Evolutionary conservation across 257 asterid species (phyloP), one percentile per base, ranked within the genome.

Genomic region (Coffea eugenioides): DNA sequence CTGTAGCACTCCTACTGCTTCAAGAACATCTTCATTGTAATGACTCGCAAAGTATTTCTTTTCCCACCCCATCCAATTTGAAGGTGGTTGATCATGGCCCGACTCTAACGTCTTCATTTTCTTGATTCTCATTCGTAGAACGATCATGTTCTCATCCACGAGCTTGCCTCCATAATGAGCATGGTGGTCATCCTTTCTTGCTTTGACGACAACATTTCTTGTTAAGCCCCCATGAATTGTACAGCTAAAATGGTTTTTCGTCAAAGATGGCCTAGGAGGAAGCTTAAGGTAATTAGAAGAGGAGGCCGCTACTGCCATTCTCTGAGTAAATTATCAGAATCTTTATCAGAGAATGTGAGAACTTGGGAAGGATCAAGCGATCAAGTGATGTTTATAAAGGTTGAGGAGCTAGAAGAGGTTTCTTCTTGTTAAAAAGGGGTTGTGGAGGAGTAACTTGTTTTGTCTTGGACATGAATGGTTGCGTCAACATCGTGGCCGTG

Each of bases 61-160:
- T 85, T 91, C 98, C 93, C 94, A 90, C 54, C 73, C 89, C 80
- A 68, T 86, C 94, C 95, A 89, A 52, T 87, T 87, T 8, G 84
- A 75, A 15, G 86, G 79, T 3, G 83, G 82, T 3, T 70, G 71
- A 25, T 27, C 52, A 56, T 49, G 66, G 2, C 46, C 79, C 14
- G 67, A 56, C 74, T 90, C 91, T 11, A 77, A 23, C 64, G 74
- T 77, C 89, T 87, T 88, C 89, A 84, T 62, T 31, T 90, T 84
- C 89, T 90, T 91, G 88, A 90, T 91, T 45, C 94, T 80, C 87
- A 90, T 82, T 68, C 83, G 81, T n/a, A 93, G 87, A 51, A 90
- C 85, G 10, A 88, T 77, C 95, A 89, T 90, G 76, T 84, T 84
- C 12, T 88, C 88, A n/a, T 90, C 93, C 13, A 87, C 89, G 0